Evolutionary conservation across 441 rosid species (phyloP).

Genomic region (Capsella rubella): DNA sequence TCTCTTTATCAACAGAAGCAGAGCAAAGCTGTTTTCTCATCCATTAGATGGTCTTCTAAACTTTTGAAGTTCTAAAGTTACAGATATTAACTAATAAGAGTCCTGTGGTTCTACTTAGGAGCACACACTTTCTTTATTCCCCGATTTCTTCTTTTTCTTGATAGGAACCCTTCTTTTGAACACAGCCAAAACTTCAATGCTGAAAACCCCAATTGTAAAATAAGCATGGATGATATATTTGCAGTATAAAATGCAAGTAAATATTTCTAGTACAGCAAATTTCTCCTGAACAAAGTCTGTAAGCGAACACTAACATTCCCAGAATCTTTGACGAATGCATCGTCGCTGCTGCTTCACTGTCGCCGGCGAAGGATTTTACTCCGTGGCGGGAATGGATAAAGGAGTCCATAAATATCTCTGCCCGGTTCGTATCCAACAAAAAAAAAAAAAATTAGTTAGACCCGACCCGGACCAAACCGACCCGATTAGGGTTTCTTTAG

Average conservation of each 20-base stretch:
- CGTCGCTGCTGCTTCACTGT: conserved; percentile 26
- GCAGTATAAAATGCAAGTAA: not conserved
- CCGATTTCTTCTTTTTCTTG: conserved; percentile 77
- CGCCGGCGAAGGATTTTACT: conserved; percentile 24
- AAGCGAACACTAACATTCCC: conserved; percentile 3
- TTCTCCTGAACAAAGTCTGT: conserved; percentile 6
- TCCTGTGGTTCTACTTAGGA: conserved; percentile 28
- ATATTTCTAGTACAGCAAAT: conserved; percentile 1
- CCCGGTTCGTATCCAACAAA: conserved; percentile 14
- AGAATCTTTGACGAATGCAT: conserved; percentile 53
- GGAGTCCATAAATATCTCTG: conserved; percentile 3
- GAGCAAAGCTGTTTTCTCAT: conserved; percentile 38
- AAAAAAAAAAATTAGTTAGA: conserved; percentile 1
- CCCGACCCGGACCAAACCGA: not conserved
- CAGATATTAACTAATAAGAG: conserved; percentile 24
- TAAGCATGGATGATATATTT: conserved; percentile 13
- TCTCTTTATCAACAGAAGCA: conserved; percentile 29
- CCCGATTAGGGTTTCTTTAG: not conserved
- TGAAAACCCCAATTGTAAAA: conserved; percentile 51
- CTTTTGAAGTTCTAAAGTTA: conserved; percentile 20
- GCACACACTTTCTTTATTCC: conserved; percentile 54
- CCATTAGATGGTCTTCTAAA: conserved; percentile 19
- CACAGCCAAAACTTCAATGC: conserved; percentile 87
- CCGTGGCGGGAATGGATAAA: conserved; percentile 66
- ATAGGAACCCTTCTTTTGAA: conserved; percentile 66